Percentiles rank a stretch among this genome's conserved stretches.
Evolutionary conservation across 305 asterid genomes (phyloP).

Genomic region (Euphrasia arctica): DNA sequence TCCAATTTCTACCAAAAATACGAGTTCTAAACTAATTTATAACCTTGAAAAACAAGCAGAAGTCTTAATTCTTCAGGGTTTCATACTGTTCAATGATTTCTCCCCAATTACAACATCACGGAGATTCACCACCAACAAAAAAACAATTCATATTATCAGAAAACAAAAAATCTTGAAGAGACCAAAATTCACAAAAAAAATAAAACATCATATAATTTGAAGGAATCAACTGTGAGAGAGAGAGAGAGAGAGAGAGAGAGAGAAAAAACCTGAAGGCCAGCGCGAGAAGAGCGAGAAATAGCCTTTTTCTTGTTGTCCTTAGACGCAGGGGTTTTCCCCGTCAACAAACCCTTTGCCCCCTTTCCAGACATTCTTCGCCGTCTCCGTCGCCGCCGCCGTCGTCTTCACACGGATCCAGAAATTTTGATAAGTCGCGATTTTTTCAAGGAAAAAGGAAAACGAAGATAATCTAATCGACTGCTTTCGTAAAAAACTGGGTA

Average conservation of each 20-base stretch:
- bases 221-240: slow-evolving; percentile 14
- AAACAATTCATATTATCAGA: background rate
- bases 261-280: slow-evolving; percentile 68
- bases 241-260: background rate
- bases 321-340: slow-evolving; percentile 59
- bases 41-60: background rate
- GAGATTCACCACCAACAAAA: background rate
- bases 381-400: background rate
- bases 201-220: background rate
- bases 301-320: slow-evolving; percentile 80
- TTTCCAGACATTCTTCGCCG: slow-evolving; percentile 58
- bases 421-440: background rate
- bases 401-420: slow-evolving; percentile 20
- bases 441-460: background rate
- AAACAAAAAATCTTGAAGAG: background rate
- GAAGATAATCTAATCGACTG: background rate
- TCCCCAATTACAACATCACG: too few relatives aligned
- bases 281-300: slow-evolving; percentile 50
- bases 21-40: background rate
- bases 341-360: slow-evolving; percentile 74
- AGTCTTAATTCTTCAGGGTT: background rate
- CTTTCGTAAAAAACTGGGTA: background rate
- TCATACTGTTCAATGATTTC: too few relatives aligned
- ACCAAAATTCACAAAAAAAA: background rate
- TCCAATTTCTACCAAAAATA: background rate